phyloP scores from a whole-genome alignment of 352 stramenopile genomes.

The Globisporangium takayamanum region DNA sequence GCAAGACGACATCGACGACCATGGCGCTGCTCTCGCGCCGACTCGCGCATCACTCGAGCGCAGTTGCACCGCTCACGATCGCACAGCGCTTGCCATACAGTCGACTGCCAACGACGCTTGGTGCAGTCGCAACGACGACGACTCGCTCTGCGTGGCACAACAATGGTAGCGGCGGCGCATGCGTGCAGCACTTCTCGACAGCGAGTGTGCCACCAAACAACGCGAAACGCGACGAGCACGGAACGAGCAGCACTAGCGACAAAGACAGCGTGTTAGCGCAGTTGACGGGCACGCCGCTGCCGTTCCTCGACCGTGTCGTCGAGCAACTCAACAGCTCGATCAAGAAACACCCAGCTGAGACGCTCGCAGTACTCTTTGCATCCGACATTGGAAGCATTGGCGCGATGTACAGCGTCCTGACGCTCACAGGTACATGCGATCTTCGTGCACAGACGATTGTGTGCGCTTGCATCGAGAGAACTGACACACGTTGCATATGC shows the following conservation, averaged over 20 bases:
- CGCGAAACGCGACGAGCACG: not conserved
- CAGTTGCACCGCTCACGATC: not conserved
- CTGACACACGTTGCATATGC: not conserved
- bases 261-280: not conserved
- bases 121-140: not conserved
- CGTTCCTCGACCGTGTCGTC: constrained; percentile 63
- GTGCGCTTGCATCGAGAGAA: not conserved
- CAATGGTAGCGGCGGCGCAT: not conserved
- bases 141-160: not conserved
- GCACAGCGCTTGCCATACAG: not conserved
- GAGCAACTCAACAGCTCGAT: constrained; percentile 76
- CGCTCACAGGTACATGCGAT: constrained; percentile 30
- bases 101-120: not conserved
- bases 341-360: constrained; percentile 62
- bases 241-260: not conserved
- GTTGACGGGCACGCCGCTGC: not conserved
- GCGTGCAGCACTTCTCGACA: constrained; percentile 4
- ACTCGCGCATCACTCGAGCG: constrained; percentile 1
- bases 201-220: not conserved
- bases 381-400: constrained; percentile 80
- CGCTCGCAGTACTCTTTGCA: constrained; percentile 66
- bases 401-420: constrained; percentile 69
- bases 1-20: too few species aligned
- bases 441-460: not conserved
- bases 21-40: constrained; percentile 1